These are phyloP conservation scores for Hydnomerulius pinastri DNA, from an alignment of 768 basidiomycete species.

Conservation along the genomic window DNA sequence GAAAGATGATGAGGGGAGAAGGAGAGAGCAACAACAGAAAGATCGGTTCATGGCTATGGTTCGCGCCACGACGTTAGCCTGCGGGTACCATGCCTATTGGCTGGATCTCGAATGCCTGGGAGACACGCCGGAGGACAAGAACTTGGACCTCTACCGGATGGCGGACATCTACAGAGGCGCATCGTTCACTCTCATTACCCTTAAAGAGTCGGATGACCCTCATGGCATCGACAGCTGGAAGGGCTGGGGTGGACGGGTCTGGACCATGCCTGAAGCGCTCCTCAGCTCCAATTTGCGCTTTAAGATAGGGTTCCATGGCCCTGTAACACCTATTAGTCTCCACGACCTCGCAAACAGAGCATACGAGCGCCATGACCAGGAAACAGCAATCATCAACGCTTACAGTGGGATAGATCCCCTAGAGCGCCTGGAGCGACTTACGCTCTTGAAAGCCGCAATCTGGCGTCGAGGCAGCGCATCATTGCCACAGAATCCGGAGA, in stretches of 20 bases:
- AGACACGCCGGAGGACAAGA: conserved; percentile 13
- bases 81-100: conserved; percentile 16
- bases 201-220: conserved; percentile 4
- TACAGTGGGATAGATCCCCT: conserved; percentile 6
- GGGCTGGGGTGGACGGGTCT: conserved; percentile 21
- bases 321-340: not conserved
- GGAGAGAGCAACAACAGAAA: conserved; percentile 3
- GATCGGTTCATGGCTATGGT: conserved; percentile 8
- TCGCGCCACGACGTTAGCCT: conserved; percentile 1
- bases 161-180: conserved; percentile 19
- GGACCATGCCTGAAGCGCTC: conserved; percentile 16
- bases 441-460: conserved; percentile 17
- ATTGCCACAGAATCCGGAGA: conserved; percentile 5
- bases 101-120: conserved; percentile 20
- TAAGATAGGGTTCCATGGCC: conserved; percentile 1
- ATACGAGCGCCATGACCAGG: conserved; percentile 8
- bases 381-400: conserved; percentile 16
- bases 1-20: not conserved
- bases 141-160: conserved; percentile 20
- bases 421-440: conserved; percentile 18
- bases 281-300: conserved; percentile 11
- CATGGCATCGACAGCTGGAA: conserved; percentile 10
- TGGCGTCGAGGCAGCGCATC: conserved; percentile 19
- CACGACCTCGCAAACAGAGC: conserved; percentile 16
- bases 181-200: conserved; percentile 12